phyloP scores from a whole-genome alignment of 768 basidiomycete genomes.

The Inosperma sp. region DNA sequence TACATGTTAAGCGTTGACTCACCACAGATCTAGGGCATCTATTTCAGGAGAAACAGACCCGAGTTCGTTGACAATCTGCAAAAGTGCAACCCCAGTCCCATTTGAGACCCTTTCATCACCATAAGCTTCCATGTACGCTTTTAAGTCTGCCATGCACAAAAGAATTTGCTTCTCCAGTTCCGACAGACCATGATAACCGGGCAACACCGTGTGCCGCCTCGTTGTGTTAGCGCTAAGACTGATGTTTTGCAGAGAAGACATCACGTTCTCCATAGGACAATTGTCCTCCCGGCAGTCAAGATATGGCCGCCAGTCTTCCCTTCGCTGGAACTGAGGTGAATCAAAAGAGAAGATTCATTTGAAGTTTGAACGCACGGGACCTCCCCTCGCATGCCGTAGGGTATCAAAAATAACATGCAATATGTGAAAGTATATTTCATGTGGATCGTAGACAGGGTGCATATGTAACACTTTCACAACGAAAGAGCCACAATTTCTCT shows the following conservation, averaged over 20 bases:
- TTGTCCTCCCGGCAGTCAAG: constrained; percentile 1
- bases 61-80: background rate
- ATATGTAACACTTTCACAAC: constrained; percentile 42
- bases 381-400: constrained; percentile 56
- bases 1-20: constrained; percentile 5
- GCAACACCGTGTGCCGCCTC: too few relatives aligned
- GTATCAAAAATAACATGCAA: constrained; percentile 68
- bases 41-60: background rate
- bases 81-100: constrained; percentile 19
- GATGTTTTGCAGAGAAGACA: too few relatives aligned
- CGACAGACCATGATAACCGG: constrained; percentile 52
- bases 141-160: constrained; percentile 48
- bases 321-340: background rate
- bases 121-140: constrained; percentile 51
- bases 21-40: constrained; percentile 3
- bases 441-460: constrained; percentile 56
- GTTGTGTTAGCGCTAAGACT: too few relatives aligned
- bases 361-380: constrained; percentile 39
- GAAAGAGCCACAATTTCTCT: constrained; percentile 14
- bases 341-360: background rate
- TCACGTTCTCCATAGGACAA: background rate
- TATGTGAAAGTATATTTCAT: constrained; percentile 79
- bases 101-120: constrained; percentile 67
- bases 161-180: constrained; percentile 57
- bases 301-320: constrained; percentile 13